Conservation (phyloP, 2,329 filamentous ascomycete genomes). For the Hymenoscyphus scutula region DNA sequence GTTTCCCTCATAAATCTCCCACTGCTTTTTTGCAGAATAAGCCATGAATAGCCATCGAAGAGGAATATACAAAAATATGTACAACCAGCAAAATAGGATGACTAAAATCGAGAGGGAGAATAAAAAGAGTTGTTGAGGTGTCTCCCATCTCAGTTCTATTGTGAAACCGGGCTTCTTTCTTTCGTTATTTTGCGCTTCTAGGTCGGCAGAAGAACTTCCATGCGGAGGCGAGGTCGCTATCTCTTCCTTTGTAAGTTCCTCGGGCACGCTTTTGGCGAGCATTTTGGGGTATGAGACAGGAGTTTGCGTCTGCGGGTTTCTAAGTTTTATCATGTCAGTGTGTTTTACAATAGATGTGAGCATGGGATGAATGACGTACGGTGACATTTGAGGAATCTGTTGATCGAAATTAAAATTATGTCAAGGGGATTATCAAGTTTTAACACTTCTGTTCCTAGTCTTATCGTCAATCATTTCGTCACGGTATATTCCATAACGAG, state of each 20-base stretch:
- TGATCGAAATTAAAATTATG: not conserved
- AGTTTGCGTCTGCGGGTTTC: not conserved
- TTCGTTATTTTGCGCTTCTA: not conserved
- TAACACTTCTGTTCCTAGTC: not conserved
- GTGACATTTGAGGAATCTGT: not conserved
- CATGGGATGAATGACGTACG: not conserved
- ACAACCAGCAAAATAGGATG: not conserved
- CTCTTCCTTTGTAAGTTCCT: not conserved
- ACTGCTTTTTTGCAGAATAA: not conserved
- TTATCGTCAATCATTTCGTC: not conserved
- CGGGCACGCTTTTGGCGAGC: not conserved
- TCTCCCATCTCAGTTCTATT: not conserved
- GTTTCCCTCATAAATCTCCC: not conserved
- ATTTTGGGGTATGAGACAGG: not conserved
- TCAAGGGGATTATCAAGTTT: not conserved
- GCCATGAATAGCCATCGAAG: slow-evolving; percentile 1
- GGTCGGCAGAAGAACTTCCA: not conserved
- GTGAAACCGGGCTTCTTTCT: not conserved
- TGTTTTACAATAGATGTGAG: not conserved
- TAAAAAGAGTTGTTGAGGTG: not conserved
- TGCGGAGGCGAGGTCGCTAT: not conserved
- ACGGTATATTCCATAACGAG: not conserved
- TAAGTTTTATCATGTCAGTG: not conserved
- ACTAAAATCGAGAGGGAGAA: not conserved
- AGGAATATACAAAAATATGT: slow-evolving; percentile 1